Conservation (phyloP, 1,284 basidiomycete species). For the Rhizopogon parksii region DNA sequence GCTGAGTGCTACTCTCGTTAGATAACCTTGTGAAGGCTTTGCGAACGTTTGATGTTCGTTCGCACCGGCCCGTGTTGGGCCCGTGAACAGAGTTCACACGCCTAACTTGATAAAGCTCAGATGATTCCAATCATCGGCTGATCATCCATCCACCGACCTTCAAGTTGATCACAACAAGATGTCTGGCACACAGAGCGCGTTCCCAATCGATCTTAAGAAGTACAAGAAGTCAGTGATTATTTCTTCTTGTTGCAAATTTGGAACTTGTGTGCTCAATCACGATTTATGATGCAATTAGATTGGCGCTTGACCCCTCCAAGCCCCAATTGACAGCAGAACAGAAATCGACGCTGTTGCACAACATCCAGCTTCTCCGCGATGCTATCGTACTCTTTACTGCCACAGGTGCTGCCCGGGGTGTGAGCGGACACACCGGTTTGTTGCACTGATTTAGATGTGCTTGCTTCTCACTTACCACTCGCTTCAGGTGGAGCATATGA, state of each 20-base stretch:
- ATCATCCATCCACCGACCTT: background rate
- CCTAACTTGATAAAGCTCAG: slow-evolving; percentile 14
- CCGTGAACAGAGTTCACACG: slow-evolving; percentile 19
- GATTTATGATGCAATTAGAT: slow-evolving; percentile 33
- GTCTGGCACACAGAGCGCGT: slow-evolving; percentile 36
- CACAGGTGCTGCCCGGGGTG: slow-evolving; percentile 72
- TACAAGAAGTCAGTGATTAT: slow-evolving; percentile 57
- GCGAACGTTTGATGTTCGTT: slow-evolving; percentile 7
- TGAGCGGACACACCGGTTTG: slow-evolving; percentile 74
- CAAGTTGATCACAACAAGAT: slow-evolving; percentile 24
- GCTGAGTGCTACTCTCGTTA: slow-evolving; percentile 2
- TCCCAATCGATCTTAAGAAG: slow-evolving; percentile 70
- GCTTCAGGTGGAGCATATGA: slow-evolving; percentile 71
- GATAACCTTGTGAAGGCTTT: slow-evolving; percentile 10
- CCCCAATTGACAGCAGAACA: slow-evolving; percentile 55
- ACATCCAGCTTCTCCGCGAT: slow-evolving; percentile 77
- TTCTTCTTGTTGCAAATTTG: slow-evolving; percentile 7
- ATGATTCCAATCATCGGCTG: slow-evolving; percentile 1
- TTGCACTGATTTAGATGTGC: background rate
- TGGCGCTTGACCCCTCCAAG: slow-evolving; percentile 64
- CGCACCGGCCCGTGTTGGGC: no score
- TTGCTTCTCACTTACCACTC: slow-evolving; percentile 6
- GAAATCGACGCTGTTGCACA: slow-evolving; percentile 49
- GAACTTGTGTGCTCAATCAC: slow-evolving; percentile 3
- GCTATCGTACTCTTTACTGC: slow-evolving; percentile 78